Conservation (phyloP, 2,329 filamentous ascomycete species). For the Neopestalotiopsis rosae region DNA sequence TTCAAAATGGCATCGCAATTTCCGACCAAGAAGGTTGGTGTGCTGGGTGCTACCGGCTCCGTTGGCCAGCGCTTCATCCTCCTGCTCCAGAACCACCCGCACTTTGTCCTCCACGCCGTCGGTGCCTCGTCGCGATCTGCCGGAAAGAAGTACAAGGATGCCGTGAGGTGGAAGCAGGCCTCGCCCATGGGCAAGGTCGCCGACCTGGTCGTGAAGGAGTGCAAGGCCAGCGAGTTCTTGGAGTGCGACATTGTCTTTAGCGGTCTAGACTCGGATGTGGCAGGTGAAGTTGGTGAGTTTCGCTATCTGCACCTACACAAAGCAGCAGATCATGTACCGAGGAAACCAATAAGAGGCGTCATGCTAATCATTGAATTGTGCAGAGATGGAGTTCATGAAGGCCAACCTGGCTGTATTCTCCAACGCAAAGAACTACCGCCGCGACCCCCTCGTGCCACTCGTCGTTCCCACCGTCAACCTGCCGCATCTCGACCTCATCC, state of each 20-base stretch:
- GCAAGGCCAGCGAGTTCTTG: slow-evolving; percentile 78
- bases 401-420: slow-evolving; percentile 92
- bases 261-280: slow-evolving; percentile 90
- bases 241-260: slow-evolving; percentile 96
- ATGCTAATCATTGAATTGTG: slow-evolving; percentile 10
- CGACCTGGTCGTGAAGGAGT: slow-evolving; percentile 84
- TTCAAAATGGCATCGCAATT: slow-evolving; percentile 44
- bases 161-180: slow-evolving; percentile 93
- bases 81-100: slow-evolving; percentile 84
- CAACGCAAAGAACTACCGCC: slow-evolving; percentile 97
- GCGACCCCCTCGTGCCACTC: slow-evolving; percentile 86
- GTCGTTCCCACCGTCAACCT: slow-evolving; percentile 96
- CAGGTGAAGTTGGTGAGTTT: slow-evolving; percentile 81
- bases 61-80: slow-evolving; percentile 96
- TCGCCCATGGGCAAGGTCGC: slow-evolving; percentile 80
- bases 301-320: not conserved
- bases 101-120: slow-evolving; percentile 84
- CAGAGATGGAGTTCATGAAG: slow-evolving; percentile 89
- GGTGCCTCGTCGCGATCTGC: slow-evolving; percentile 89
- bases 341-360: not conserved
- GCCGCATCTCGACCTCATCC: slow-evolving; percentile 82
- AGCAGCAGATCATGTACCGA: not conserved
- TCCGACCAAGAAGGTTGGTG: slow-evolving; percentile 67
- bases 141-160: slow-evolving; percentile 93
- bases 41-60: slow-evolving; percentile 90